Conservation (phyloP, 176 grass and related monocot genomes). For the Coix lacrymajobi region DNA sequence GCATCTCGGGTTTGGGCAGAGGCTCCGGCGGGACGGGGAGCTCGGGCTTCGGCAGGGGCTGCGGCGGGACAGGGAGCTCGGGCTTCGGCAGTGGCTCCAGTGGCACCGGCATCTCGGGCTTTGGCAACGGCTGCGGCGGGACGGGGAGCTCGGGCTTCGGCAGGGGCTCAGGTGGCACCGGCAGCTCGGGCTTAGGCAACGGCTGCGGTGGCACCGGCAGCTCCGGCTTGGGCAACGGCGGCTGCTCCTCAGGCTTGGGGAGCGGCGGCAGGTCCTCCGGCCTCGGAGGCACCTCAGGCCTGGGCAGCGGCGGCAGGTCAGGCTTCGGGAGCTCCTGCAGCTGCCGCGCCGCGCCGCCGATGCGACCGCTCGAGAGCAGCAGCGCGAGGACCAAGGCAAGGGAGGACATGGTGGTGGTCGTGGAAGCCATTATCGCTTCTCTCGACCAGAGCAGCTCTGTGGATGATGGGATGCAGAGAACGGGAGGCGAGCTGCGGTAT, state of each 20-base stretch:
- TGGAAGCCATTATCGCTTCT: neutral
- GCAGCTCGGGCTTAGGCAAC: neutral
- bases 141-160: neutral
- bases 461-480: conserved; percentile 13
- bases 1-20: neutral
- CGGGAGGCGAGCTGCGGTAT: neutral
- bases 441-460: neutral
- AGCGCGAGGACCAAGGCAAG: neutral
- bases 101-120: neutral
- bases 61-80: neutral
- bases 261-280: neutral
- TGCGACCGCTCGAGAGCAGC: conserved; percentile 7
- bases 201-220: neutral
- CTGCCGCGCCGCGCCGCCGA: neutral
- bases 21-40: neutral
- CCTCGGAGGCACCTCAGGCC: neutral
- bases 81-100: neutral
- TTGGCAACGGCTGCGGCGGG: neutral
- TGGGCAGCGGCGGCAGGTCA: neutral
- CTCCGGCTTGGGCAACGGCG: neutral
- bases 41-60: neutral
- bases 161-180: neutral
- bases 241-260: neutral
- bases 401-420: neutral
- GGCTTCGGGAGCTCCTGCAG: conserved; percentile 11